These are phyloP conservation scores for Trichosanthes truncata DNA, from an alignment of 306 rosid genomes.

Conservation along the genomic window DNA sequence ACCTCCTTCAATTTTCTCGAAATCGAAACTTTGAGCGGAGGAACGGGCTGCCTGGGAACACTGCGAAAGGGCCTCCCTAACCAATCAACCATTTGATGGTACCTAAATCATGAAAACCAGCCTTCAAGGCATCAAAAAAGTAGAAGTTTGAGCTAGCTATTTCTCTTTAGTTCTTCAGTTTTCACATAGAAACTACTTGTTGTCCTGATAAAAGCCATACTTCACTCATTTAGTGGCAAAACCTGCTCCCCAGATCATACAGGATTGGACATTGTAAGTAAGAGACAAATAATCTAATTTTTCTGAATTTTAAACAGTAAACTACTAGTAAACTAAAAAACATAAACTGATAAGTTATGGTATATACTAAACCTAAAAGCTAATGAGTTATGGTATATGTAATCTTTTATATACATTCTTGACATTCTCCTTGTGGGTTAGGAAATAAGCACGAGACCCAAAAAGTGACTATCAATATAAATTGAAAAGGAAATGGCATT, in stretches of 20 bases:
- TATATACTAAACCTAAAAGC: neutral
- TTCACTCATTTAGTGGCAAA: neutral
- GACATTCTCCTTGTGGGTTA: neutral
- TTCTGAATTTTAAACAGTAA: neutral
- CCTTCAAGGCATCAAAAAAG: neutral
- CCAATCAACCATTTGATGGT: slow-evolving; percentile 89
- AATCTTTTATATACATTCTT: neutral
- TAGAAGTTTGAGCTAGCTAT: neutral
- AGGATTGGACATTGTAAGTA: neutral
- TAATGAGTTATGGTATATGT: neutral
- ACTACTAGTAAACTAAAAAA: neutral
- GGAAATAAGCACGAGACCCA: neutral
- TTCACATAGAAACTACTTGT: neutral
- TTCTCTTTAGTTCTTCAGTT: neutral
- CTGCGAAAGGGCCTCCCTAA: slow-evolving; percentile 56
- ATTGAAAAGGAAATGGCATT: neutral
- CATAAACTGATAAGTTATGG: neutral
- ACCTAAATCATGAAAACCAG: slow-evolving; percentile 41
- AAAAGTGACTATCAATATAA: neutral
- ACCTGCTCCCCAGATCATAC: neutral
- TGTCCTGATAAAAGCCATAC: neutral
- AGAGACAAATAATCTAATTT: neutral
- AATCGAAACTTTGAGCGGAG: slow-evolving; percentile 54
- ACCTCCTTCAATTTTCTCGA: slow-evolving; percentile 76
- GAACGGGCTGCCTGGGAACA: slow-evolving; percentile 50